Conservation (phyloP, 2,329 filamentous ascomycete genomes). For the Epichloe scottii region DNA sequence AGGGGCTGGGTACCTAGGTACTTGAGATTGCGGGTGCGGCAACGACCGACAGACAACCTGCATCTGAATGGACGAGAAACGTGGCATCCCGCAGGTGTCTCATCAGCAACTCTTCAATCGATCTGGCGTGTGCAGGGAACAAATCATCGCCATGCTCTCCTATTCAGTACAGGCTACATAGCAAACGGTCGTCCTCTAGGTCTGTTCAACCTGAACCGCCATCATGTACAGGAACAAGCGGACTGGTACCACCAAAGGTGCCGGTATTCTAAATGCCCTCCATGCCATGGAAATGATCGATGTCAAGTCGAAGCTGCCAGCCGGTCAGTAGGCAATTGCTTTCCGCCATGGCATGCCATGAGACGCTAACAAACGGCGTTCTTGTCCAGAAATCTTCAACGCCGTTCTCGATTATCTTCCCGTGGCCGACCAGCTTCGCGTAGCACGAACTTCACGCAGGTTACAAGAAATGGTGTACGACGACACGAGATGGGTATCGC, state of each 20-base stretch:
- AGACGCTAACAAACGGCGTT: conserved; percentile 1
- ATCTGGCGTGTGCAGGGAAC: not conserved
- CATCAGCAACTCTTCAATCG: not conserved
- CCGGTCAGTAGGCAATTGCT: conserved; percentile 39
- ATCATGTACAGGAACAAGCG: conserved; percentile 33
- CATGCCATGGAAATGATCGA: conserved; percentile 71
- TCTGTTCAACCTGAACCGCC: not conserved
- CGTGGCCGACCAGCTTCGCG: conserved; percentile 71
- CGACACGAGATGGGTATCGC: conserved; percentile 85
- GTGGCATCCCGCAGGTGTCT: not conserved
- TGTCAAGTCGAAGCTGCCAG: conserved; percentile 66
- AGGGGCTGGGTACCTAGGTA: no score
- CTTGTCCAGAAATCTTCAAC: conserved; percentile 64
- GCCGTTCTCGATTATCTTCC: conserved; percentile 83
- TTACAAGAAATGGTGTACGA: conserved; percentile 99
- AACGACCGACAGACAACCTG: no score
- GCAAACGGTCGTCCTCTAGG: conserved; percentile 1
- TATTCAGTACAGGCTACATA: not conserved
- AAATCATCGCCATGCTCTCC: not conserved
- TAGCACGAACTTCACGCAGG: conserved; percentile 71
- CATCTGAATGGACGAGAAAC: no score
- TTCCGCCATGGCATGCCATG: not conserved
- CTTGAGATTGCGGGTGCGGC: no score
- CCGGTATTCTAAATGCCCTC: conserved; percentile 60
- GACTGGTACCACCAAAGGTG: conserved; percentile 25